phyloP scores from a whole-genome alignment of 768 basidiomycete genomes.

The Lactifluus volemus region DNA sequence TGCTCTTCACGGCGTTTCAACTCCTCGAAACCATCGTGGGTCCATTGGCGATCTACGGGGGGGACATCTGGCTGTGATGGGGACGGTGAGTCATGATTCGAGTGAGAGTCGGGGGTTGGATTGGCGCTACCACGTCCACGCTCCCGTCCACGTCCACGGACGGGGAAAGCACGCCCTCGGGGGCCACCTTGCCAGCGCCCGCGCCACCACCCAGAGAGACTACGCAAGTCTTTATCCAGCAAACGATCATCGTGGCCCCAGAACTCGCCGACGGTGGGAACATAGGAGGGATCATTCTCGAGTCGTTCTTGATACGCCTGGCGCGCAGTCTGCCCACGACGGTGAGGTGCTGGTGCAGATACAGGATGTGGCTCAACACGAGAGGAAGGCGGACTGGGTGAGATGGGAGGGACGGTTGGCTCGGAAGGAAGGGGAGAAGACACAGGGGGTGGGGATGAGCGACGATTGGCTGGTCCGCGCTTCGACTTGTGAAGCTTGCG shows the following conservation, averaged over 20 bases:
- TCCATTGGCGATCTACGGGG: conserved; percentile 66
- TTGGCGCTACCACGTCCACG: conserved; percentile 9
- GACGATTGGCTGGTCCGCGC: conserved; percentile 30
- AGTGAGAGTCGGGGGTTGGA: conserved; percentile 15
- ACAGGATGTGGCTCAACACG: conserved; percentile 30
- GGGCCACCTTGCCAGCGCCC: conserved; percentile 67
- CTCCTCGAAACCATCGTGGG: conserved; percentile 84
- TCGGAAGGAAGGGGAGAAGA: conserved; percentile 27
- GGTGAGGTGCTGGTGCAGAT: conserved; percentile 26
- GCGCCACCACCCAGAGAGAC: conserved; percentile 83
- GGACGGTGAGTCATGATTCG: conserved; percentile 21
- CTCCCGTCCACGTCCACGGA: conserved; percentile 44
- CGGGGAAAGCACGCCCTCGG: conserved; percentile 46
- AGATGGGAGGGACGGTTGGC: conserved; percentile 21
- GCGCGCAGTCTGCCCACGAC: conserved; percentile 55
- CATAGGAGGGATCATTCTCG: conserved; percentile 78
- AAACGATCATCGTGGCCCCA: conserved; percentile 94
- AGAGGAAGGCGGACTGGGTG: conserved; percentile 24
- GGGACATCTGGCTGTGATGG: conserved; percentile 32
- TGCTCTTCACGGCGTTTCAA: conserved; percentile 69
- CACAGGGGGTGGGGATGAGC: conserved; percentile 14
- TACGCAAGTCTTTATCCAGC: conserved; percentile 72
- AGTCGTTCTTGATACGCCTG: conserved; percentile 82
- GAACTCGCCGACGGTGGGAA: conserved; percentile 85
- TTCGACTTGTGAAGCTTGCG: conserved; percentile 25